Percentiles rank a stretch among this genome's conserved stretches.
Evolutionary conservation across 768 basidiomycete genomes (phyloP).

Genomic region (Lactarius evosmus): DNA sequence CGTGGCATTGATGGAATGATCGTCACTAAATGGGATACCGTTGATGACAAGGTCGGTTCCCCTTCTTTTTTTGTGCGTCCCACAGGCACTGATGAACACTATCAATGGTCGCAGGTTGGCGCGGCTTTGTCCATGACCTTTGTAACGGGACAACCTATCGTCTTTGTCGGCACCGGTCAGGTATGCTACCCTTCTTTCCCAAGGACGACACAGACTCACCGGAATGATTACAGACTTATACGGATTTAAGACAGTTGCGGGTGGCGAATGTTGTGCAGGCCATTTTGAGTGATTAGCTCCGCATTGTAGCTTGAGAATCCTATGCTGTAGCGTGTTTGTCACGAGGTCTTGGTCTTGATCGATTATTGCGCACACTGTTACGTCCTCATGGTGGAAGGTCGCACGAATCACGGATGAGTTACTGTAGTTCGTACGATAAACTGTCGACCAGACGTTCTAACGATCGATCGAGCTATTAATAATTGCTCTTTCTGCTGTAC

Average conservation of each 20-base stretch:
- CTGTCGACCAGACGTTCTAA: too few species aligned
- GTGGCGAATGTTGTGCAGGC: constrained; percentile 94
- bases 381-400: too few species aligned
- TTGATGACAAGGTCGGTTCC: constrained; percentile 82
- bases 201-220: background rate
- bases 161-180: constrained; percentile 98
- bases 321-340: too few species aligned
- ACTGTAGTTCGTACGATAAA: too few species aligned
- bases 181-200: constrained; percentile 40
- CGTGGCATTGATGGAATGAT: constrained; percentile 98
- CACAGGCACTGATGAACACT: background rate
- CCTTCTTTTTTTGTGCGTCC: background rate
- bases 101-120: constrained; percentile 63
- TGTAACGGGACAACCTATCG: constrained; percentile 96
- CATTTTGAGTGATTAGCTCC: constrained; percentile 66
- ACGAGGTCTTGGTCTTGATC: too few species aligned
- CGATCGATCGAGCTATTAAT: too few species aligned
- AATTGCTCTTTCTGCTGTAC: too few species aligned
- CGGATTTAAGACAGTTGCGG: constrained; percentile 85
- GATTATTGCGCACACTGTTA: too few species aligned
- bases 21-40: constrained; percentile 98
- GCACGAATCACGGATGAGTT: too few species aligned
- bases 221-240: constrained; percentile 71
- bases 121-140: constrained; percentile 99
- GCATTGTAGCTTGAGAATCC: too few species aligned